Percentiles rank a stretch among this genome's conserved stretches.
Conservation (phyloP, 257 asterid genomes). For the Salvia splendens region DNA sequence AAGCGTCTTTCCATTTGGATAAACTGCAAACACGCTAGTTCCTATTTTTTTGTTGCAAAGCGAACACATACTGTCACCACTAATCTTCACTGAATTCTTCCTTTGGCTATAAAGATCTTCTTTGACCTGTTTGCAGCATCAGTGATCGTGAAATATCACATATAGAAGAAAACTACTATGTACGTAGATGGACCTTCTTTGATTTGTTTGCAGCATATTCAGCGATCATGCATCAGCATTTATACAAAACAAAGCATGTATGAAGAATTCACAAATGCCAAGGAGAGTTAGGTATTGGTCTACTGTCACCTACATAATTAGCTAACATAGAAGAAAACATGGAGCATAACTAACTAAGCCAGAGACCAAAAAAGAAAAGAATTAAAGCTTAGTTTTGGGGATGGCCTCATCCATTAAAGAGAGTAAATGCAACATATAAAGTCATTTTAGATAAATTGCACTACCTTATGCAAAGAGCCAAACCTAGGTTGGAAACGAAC, state of each 20-base stretch:
- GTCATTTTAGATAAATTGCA: no score
- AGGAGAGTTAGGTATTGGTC: no score
- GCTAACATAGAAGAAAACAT: no score
- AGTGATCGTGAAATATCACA: slow-evolving; percentile 15
- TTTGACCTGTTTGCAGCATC: slow-evolving; percentile 59
- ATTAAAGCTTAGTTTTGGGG: neutral
- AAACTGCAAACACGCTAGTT: slow-evolving; percentile 88
- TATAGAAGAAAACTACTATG: no score
- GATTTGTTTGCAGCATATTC: no score
- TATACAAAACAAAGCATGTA: no score
- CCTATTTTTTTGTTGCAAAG: slow-evolving; percentile 96
- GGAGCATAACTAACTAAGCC: neutral
- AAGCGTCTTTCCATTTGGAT: slow-evolving; percentile 85
- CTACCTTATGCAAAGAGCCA: no score
- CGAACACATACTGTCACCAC: slow-evolving; percentile 79
- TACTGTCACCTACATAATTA: no score
- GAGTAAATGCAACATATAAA: neutral
- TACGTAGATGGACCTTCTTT: no score
- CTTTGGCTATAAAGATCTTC: slow-evolving; percentile 75
- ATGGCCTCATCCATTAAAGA: neutral
- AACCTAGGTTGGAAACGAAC: no score
- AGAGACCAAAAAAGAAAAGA: neutral
- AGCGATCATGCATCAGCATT: no score
- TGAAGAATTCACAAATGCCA: no score
- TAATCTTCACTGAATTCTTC: slow-evolving; percentile 70